phyloP scores from a whole-genome alignment of 2,329 filamentous ascomycete species.

The Claviceps cyperi region DNA sequence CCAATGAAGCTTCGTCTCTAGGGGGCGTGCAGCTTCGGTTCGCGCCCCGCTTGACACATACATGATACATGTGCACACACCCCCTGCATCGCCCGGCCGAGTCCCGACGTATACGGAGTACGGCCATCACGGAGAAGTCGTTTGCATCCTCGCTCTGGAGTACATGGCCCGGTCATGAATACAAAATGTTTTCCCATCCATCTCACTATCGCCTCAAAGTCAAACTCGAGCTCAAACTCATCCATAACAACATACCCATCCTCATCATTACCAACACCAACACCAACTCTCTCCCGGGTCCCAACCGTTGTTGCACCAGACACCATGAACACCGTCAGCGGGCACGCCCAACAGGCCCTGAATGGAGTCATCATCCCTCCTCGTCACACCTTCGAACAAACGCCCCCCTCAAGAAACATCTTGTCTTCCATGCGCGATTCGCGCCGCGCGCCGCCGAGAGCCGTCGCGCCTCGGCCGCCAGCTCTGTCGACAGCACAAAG shows the following conservation, averaged over 20 bases:
- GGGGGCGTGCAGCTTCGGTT: too few species aligned
- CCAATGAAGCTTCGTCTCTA: too few species aligned
- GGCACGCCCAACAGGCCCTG: background rate
- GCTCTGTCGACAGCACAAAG: background rate
- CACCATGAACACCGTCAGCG: background rate
- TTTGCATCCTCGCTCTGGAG: too few species aligned
- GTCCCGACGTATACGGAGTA: too few species aligned
- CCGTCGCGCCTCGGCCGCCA: slow-evolving; percentile 1
- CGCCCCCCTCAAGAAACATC: background rate
- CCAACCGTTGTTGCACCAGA: background rate
- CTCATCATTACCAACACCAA: background rate
- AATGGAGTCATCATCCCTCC: background rate
- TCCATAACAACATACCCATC: background rate
- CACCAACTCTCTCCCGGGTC: background rate
- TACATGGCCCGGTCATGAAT: too few species aligned
- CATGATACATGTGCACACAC: too few species aligned
- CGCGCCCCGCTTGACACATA: too few species aligned
- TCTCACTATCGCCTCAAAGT: too few species aligned
- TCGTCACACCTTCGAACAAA: background rate
- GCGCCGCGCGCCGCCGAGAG: background rate
- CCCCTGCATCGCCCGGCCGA: too few species aligned
- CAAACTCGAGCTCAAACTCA: too few species aligned
- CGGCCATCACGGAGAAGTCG: too few species aligned
- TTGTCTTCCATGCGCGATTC: slow-evolving; percentile 5
- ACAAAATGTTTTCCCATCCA: too few species aligned